Conservation (phyloP, 768 basidiomycete genomes). For the Leccinum rimulosum region DNA sequence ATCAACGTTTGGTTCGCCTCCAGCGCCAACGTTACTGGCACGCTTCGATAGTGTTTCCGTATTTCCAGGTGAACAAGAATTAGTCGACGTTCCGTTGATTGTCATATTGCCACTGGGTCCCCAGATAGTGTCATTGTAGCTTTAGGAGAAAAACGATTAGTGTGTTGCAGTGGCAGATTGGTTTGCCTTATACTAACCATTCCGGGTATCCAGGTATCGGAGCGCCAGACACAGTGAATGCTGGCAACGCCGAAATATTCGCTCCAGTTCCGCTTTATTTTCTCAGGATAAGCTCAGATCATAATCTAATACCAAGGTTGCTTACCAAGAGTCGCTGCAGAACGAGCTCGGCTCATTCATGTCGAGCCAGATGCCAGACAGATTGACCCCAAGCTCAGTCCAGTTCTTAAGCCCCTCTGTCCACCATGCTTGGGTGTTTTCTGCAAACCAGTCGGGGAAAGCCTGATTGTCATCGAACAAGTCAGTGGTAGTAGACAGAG, state of each 20-base stretch:
- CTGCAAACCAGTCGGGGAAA: constrained; percentile 62
- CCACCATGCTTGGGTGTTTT: constrained; percentile 57
- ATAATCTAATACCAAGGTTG: too few relatives aligned
- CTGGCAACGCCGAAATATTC: constrained; percentile 54
- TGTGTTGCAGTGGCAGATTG: not conserved
- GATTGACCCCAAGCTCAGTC: constrained; percentile 48
- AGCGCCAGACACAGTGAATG: constrained; percentile 55
- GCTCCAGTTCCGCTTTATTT: constrained; percentile 52
- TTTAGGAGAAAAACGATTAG: constrained; percentile 21
- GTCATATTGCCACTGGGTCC: constrained; percentile 77
- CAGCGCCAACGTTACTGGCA: constrained; percentile 44
- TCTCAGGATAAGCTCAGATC: constrained; percentile 1
- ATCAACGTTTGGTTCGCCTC: constrained; percentile 44
- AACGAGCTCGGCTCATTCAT: constrained; percentile 71
- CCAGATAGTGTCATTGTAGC: constrained; percentile 60
- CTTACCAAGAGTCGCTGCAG: constrained; percentile 58
- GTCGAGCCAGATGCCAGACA: constrained; percentile 66
- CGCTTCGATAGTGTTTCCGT: constrained; percentile 34
- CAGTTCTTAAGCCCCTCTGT: constrained; percentile 57
- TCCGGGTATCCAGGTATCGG: constrained; percentile 62
- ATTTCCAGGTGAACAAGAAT: constrained; percentile 28
- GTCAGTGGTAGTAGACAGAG: not conserved
- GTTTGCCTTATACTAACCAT: constrained; percentile 41
- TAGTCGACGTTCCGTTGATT: constrained; percentile 63
- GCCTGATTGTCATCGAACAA: constrained; percentile 30